Base-by-base conservation (phyloP, 2,329 filamentous ascomycete species). In the Eutypella sp. region DNA sequence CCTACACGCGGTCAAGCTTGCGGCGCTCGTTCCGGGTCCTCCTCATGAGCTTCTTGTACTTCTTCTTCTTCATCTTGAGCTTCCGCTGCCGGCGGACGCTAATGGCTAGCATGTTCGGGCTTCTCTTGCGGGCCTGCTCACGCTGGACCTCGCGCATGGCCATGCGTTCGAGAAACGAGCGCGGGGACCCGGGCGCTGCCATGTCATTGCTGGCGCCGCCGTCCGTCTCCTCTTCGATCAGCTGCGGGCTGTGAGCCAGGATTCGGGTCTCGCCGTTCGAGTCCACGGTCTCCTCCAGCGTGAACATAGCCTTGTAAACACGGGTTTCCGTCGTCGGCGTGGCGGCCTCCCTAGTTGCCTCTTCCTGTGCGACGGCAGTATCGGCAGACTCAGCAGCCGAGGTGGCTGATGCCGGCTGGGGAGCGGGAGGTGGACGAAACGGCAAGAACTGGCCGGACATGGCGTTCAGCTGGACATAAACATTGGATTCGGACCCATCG, bases 61-160 rank as follows among this genome's bases (percentile, higher is more conserved):
- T 99, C 81, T 97, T 92, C 82, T 97, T 99, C 87, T 99, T 99
- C 91, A 99, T 99, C 82, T 90, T 96, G 63, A 96, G 73, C 74
- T 93, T 95, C 64, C 90, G 78, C 70, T 95, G 89, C 67, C 93
- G 80, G 76, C 85, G 90, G 57, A 96, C 92, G 63, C 89, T 95
- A 64, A 99, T 89, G 53, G 89, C 81, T 50, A 84, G 72, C 85
- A 96, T 91, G 49, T 66, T 61, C 44, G 65, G 66, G 59, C 55
- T 67, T 54, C 70, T 71, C 45, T 69, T 69, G 51, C 74, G 70
- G 42, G 71, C 69, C 45, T 81, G 75, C 52, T 82, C 76, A 48
- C 78, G 81, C 49, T 71, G 74, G 57, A 81, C 65, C 67, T 85
- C 79, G 52, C 84, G 79, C 59, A 76, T 70, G 42, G 80, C 78